A percentile compares a stretch with the other conserved stretches of the same genome.
These are phyloP conservation scores for Antitrichia curtipendula DNA, from an alignment of 225 moss, liverwort and hornwort genomes.

Conservation along the genomic window DNA sequence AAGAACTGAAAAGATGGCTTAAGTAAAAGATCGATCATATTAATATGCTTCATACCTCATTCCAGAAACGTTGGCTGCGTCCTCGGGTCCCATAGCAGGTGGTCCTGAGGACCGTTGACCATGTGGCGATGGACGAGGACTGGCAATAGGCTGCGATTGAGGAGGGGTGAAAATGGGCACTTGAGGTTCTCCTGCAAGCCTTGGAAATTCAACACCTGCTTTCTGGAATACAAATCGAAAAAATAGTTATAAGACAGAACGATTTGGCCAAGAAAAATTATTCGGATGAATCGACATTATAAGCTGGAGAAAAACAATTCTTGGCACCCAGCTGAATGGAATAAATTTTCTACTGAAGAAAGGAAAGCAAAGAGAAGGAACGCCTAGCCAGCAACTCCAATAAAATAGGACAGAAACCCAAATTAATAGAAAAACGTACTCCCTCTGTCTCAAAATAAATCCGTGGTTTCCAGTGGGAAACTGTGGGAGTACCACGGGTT, in stretches of 20 bases:
- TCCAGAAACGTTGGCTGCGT: constrained; percentile 38
- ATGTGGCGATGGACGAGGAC: constrained; percentile 23
- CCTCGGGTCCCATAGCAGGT: constrained; percentile 33
- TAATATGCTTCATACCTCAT: constrained; percentile 41
- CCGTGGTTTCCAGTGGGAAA: not conserved
- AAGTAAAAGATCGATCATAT: not conserved
- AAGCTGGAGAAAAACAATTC: not conserved
- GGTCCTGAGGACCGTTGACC: constrained; percentile 19
- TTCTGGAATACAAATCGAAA: constrained; percentile 7
- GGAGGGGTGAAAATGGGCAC: constrained; percentile 91
- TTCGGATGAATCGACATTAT: not conserved
- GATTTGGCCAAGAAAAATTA: not conserved
- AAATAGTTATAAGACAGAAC: not conserved
- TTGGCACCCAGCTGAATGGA: not conserved
- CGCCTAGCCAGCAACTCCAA: not conserved
- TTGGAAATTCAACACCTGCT: constrained; percentile 38
- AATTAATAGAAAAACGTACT: not conserved
- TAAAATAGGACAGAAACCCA: not conserved
- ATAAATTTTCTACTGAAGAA: not conserved
- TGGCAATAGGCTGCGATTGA: constrained; percentile 47
- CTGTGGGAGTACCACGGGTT: not conserved
- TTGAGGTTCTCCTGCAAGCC: constrained; percentile 18
- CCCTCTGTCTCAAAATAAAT: not conserved
- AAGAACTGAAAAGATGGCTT: not conserved
- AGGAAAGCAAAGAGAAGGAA: not conserved